Evolutionary conservation across 2,329 filamentous ascomycete genomes (phyloP), one percentile per base, ranked within the genome.

Genomic region (Ophiostoma sp.): DNA sequence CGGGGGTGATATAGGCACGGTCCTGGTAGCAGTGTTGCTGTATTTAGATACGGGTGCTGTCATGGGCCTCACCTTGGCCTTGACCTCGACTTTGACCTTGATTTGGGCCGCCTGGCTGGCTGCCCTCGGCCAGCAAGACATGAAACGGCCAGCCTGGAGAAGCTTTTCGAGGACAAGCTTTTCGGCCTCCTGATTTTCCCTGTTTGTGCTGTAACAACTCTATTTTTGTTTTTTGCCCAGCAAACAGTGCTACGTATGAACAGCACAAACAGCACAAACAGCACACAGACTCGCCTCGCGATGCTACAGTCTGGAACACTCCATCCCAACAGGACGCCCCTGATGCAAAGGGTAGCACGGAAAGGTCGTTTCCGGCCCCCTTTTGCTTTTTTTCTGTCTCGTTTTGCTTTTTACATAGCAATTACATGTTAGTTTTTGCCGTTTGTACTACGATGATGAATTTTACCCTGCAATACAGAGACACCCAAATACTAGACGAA

Each of bases 291-390:
- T 39, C 36, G 10, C 36, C 36, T 39, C 13, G 52, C 52, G 27
- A 35, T 62, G 57, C 57, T 33, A 62, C 57, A 31, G 57, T 62
- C 57, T 62, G 57, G 57, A 62, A 62, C 57, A 62, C 57, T 62
- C 52, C 52, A 57, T 57, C n/a, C 27, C 52, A 27, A 57, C 23
- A 62, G 57, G 57, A 23, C 4, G 52, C 52, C 52, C 57, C 57
- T 62, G 27, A 33, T 23, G 20, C 48, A 57, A 27, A 57, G n/a
- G 27, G 11, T 33, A 33, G 57, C 57, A 62, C 57, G 57, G 57
- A 62, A 62, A 33, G 27, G 57, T 20, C 27, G 57, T 62, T 62
- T 62, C 57, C 57, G 57, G 23, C 57, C 57, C 57, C 57, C 33
- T 54, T 39, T 5, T 39, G 36, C 27, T 31, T 31, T 31, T 31